Percentiles rank a stretch among this genome's conserved stretches.
phyloP scores from a whole-genome alignment of 148 eudicot species.

The Vaccinium myrtillus region DNA sequence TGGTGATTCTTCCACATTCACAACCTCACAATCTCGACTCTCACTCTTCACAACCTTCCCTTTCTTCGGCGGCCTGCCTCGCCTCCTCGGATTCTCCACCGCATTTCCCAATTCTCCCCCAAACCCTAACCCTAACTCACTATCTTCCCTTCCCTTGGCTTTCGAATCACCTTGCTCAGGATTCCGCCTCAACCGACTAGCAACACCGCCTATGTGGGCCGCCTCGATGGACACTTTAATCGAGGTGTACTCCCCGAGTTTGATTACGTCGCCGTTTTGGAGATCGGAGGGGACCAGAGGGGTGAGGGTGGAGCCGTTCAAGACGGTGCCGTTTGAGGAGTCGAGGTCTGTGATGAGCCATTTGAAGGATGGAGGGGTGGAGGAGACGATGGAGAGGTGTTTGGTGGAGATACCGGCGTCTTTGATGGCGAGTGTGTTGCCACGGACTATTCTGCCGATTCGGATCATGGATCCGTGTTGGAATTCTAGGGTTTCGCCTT shows the following conservation, averaged over 20 bases:
- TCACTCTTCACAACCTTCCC: slow-evolving; percentile 10
- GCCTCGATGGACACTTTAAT: slow-evolving; percentile 40
- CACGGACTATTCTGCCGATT: slow-evolving; percentile 60
- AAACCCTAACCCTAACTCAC: slow-evolving; percentile 26
- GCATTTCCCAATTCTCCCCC: slow-evolving; percentile 12
- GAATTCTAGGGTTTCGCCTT: slow-evolving; percentile 61
- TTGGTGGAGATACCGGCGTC: slow-evolving; percentile 79
- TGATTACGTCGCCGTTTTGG: slow-evolving; percentile 46
- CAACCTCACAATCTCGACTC: slow-evolving; percentile 8
- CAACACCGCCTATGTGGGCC: background rate
- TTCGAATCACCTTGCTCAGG: slow-evolving; percentile 18
- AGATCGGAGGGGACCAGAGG: slow-evolving; percentile 35
- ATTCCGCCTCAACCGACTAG: slow-evolving; percentile 21
- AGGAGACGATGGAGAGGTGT: slow-evolving; percentile 41
- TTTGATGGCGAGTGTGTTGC: slow-evolving; percentile 65
- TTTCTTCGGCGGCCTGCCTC: slow-evolving; percentile 14
- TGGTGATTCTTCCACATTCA: background rate
- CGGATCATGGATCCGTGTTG: slow-evolving; percentile 30
- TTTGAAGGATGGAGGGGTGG: slow-evolving; percentile 43
- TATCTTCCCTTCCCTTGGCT: background rate
- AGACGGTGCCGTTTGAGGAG: slow-evolving; percentile 71
- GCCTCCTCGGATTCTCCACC: background rate
- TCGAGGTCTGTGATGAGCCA: slow-evolving; percentile 66
- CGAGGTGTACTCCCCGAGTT: slow-evolving; percentile 62
- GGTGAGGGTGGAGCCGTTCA: slow-evolving; percentile 36